Evolutionary conservation across 768 basidiomycete species (phyloP), one percentile per base, ranked within the genome.

Genomic region (Stropharia rugosoannulata): DNA sequence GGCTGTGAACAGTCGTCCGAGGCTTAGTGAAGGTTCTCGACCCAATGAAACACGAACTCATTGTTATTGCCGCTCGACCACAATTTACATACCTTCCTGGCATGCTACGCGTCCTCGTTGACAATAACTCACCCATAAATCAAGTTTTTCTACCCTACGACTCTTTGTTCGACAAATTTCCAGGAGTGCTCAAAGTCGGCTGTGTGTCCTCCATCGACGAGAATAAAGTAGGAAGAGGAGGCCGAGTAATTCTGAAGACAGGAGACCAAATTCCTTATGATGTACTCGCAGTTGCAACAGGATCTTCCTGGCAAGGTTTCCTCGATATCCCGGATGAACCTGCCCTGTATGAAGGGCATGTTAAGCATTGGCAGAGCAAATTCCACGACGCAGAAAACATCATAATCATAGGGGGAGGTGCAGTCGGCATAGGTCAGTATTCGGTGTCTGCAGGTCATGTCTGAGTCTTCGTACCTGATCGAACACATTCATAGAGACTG

Each of bases 201-300:
- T 62, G 53, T 6, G 72, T 73, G 3, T 62, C 59, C 0, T 62
- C 59, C 9, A 69, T 76, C 49, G 59, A 69, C 27, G 61, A 64
- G 48, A 54, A 63, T 9, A 51, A 62, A 7, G 77, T 46, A 3
- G 54, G 78, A 2, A 76, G 45, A 6, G 56, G 79, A 9, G 80
- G 82, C 0, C 54, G 61, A 0, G 74, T 85, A 15, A 62, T 78
- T 4, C 74, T 85, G 9, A 73, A 73, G 27, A 66, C 68, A 54
- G 82, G 80, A 13, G 73, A 80, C 29, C 58, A 66, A 48, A 55
- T 86, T 12, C 51, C 65, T 2, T 86, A 81, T 59, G 74, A 78
- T 16, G 69, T 76, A n/a, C 76, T 87, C 49, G 75, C 85, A n/a
- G 67, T 87, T 40, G 79, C 82, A 0, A 74, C 84, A 0, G 86